Evolutionary conservation across 192 early-diverging fungal genomes (phyloP), one percentile per base, ranked within the genome.

Genomic region (Entomortierella parvispora): DNA sequence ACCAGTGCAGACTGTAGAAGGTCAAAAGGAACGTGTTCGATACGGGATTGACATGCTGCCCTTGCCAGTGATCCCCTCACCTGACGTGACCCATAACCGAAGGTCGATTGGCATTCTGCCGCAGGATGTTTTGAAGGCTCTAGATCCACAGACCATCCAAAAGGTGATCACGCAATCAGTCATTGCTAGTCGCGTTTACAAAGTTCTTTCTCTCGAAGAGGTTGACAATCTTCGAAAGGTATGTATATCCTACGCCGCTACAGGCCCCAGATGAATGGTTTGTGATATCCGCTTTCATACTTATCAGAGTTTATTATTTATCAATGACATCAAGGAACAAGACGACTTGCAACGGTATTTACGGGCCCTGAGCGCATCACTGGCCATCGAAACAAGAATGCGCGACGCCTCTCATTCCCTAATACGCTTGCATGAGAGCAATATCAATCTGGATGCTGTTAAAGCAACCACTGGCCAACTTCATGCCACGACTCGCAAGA

Each of bases 201-300:
- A 80, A 18, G 67, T 83, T 4, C 49, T 88, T 20, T 57, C 80
- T 1, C 56, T 82, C 22, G 87, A 86, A 15, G 79, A 88, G 47
- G 51, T 84, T n/a, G 87, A 85, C 26, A 74, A 29, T 28, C 50
- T 88, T 23, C 83, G 85, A 62, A 81, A 84, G 71, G 85, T 86
- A 78, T 29, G 28, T 7, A 22, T 45, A 18, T 43, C 15, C 6
- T 20, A 34, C n/a, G 17, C 12, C n/a, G n/a, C n/a, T n/a, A n/a
- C n/a, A n/a, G n/a, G n/a, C n/a, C n/a, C n/a, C n/a, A n/a, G n/a
- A n/a, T n/a, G n/a, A n/a, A n/a, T n/a, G n/a, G n/a, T n/a, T n/a
- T n/a, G n/a, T n/a, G n/a, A n/a, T n/a, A n/a, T n/a, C n/a, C n/a
- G n/a, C n/a, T n/a, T n/a, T n/a, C n/a, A n/a, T n/a, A n/a, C n/a